phyloP scores from a whole-genome alignment of 164 flowering plant species.

The Santalum album region DNA sequence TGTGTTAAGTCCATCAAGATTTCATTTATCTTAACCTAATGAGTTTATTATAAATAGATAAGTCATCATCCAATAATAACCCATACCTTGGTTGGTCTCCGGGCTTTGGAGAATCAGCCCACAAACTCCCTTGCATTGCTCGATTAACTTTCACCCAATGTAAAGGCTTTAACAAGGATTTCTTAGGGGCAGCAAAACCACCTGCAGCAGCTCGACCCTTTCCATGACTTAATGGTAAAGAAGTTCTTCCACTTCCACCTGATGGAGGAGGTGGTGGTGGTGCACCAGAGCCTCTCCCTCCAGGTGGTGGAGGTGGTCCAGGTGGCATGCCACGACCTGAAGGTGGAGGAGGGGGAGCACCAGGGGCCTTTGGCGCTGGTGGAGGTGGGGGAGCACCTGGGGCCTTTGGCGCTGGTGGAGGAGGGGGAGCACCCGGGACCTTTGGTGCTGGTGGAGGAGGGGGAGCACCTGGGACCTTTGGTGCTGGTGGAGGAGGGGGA shows the following conservation, averaged over 20 bases:
- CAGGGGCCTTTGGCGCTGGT: slow-evolving; percentile 15
- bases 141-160: slow-evolving; percentile 98
- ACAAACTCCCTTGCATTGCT: slow-evolving; percentile 92
- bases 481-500: slow-evolving; percentile 26
- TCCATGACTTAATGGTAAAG: slow-evolving; percentile 32
- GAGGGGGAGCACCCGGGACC: slow-evolving; percentile 17
- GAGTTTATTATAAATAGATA: no score
- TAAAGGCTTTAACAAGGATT: slow-evolving; percentile 65
- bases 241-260: slow-evolving; percentile 50
- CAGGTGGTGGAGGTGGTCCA: slow-evolving; percentile 26
- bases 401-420: slow-evolving; percentile 30
- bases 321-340: slow-evolving; percentile 9
- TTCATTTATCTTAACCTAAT: no score
- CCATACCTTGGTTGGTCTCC: slow-evolving; percentile 64
- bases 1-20: no score
- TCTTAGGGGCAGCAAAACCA: slow-evolving; percentile 45
- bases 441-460: slow-evolving; percentile 5
- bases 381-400: slow-evolving; percentile 19
- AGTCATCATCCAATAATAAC: no score
- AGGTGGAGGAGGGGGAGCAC: slow-evolving; percentile 36
- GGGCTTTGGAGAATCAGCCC: slow-evolving; percentile 83
- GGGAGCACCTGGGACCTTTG: background rate
- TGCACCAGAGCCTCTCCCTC: slow-evolving; percentile 27
- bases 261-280: slow-evolving; percentile 71
- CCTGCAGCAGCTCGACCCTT: slow-evolving; percentile 40